A percentile compares a stretch with the other conserved stretches of the same genome.
phyloP scores from a whole-genome alignment of 306 rosid genomes.

The Rosa chinensis region DNA sequence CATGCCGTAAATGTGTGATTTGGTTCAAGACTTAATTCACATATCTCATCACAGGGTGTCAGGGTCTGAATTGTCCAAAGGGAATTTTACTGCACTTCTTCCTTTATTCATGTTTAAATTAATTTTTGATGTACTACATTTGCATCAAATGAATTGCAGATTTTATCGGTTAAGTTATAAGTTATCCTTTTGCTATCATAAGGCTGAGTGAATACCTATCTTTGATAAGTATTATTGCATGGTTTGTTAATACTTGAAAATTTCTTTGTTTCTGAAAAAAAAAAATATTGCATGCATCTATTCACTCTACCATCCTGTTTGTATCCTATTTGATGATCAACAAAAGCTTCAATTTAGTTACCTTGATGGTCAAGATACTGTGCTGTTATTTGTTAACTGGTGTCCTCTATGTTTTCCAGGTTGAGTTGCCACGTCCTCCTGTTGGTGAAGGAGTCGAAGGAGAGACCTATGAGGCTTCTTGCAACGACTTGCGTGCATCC shows the following conservation, averaged over 20 bases:
- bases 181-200: not conserved
- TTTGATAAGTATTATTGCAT: not conserved
- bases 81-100: not conserved
- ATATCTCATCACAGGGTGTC: not conserved
- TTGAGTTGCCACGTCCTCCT: conserved; percentile 70
- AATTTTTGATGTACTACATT: not conserved
- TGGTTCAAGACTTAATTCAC: not conserved
- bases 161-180: not conserved
- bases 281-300: not conserved
- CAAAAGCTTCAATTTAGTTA: not conserved
- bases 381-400: not conserved
- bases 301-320: not conserved
- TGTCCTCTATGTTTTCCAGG: conserved; percentile 37
- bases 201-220: not conserved
- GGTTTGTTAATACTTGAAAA: not conserved
- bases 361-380: not conserved
- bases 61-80: not conserved
- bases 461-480: conserved; percentile 38
- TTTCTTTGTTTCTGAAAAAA: not conserved
- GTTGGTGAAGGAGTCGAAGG: conserved; percentile 89
- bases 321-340: not conserved
- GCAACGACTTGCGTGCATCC: conserved; percentile 76
- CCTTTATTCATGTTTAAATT: not conserved
- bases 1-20: not conserved
- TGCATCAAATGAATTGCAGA: not conserved